These are phyloP conservation scores for Lanmaoa pseudosensibilis DNA, from an alignment of 768 basidiomycete genomes.

Conservation along the genomic window DNA sequence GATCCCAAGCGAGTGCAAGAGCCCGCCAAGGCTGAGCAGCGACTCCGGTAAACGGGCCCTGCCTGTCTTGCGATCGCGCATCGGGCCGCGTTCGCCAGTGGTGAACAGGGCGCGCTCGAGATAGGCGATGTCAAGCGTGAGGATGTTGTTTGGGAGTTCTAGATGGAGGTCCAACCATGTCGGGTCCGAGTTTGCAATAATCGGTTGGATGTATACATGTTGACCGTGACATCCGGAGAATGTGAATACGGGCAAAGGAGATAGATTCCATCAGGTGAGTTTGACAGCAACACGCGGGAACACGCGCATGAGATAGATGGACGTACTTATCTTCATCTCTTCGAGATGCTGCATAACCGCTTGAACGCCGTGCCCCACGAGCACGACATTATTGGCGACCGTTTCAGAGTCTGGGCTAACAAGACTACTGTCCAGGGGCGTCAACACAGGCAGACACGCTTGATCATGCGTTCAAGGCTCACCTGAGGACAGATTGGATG, in stretches of 20 bases:
- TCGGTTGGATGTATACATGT: neutral
- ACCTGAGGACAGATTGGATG: conserved; percentile 74
- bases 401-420: conserved; percentile 78
- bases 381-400: conserved; percentile 63
- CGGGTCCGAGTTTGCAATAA: no score
- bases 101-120: conserved; percentile 66
- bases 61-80: conserved; percentile 61
- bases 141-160: conserved; percentile 76
- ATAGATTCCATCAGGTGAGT: neutral
- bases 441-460: conserved; percentile 6
- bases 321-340: conserved; percentile 79
- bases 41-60: conserved; percentile 51
- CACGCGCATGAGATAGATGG: neutral
- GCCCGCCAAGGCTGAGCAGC: conserved; percentile 59
- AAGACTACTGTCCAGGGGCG: conserved; percentile 51
- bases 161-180: neutral
- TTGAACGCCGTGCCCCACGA: conserved; percentile 62
- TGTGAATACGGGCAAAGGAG: neutral
- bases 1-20: conserved; percentile 58
- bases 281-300: neutral
- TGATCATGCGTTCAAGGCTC: conserved; percentile 10
- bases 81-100: conserved; percentile 54
- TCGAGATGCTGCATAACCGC: conserved; percentile 63
- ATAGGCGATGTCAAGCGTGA: conserved; percentile 62
- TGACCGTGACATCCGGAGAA: neutral